These are phyloP conservation scores for Fusarium zealandicum DNA, from an alignment of 2,329 filamentous ascomycete genomes.

Conservation along the genomic window DNA sequence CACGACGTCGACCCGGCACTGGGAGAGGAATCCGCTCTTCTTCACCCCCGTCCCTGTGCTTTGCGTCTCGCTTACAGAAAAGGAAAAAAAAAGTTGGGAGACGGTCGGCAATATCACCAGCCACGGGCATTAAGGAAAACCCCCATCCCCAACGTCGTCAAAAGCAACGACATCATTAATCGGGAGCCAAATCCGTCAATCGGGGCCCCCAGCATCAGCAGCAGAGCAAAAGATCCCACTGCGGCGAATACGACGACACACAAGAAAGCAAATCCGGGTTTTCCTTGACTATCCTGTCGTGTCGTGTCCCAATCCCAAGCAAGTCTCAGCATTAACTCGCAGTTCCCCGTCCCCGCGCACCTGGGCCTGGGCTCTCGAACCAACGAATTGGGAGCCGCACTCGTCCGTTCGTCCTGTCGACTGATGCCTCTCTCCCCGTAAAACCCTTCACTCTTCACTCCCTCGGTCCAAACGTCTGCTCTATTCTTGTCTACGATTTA, in stretches of 20 bases:
- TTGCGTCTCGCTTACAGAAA: constrained; percentile 25
- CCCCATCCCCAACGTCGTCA: constrained; percentile 22
- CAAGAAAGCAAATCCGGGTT: constrained; percentile 19
- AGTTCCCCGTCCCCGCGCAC: constrained; percentile 32
- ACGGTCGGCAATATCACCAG: constrained; percentile 20
- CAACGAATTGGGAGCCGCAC: constrained; percentile 43
- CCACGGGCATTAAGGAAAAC: constrained; percentile 14
- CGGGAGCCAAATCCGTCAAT: constrained; percentile 24
- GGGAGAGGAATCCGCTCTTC: constrained; percentile 26
- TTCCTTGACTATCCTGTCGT: constrained; percentile 11
- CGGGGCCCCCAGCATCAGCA: constrained; percentile 8
- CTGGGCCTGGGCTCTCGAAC: constrained; percentile 32
- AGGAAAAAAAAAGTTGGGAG: constrained; percentile 3
- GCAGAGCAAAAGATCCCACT: constrained; percentile 20
- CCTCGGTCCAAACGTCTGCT: constrained; percentile 30
- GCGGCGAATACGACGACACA: constrained; percentile 35
- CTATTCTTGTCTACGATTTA: constrained; percentile 14
- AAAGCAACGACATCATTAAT: constrained; percentile 16
- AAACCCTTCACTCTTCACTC: constrained; percentile 41
- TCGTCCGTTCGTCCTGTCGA: constrained; percentile 39
- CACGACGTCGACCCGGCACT: constrained; percentile 39
- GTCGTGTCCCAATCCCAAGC: constrained; percentile 20
- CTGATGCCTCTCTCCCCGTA: constrained; percentile 38
- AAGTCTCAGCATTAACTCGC: constrained; percentile 32
- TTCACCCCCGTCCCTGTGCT: constrained; percentile 13